These are phyloP conservation scores for Begonia peltatifolia DNA, from an alignment of 306 rosid genomes.

Conservation along the genomic window DNA sequence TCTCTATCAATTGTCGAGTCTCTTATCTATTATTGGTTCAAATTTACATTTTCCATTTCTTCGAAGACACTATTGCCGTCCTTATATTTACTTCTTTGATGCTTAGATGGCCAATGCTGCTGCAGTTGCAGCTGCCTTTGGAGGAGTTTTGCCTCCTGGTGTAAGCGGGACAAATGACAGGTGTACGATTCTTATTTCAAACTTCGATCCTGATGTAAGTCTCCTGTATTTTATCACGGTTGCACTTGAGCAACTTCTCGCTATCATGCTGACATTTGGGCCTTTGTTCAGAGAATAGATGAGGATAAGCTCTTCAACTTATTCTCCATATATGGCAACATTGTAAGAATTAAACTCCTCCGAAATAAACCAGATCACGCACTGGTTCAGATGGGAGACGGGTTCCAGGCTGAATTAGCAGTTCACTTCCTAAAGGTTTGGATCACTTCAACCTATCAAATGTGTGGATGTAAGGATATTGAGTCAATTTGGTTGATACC, in stretches of 20 bases:
- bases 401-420: conserved; percentile 95
- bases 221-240: conserved; percentile 1
- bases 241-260: background rate
- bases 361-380: conserved; percentile 97
- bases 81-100: too few species aligned
- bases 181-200: conserved; percentile 86
- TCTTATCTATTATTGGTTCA: too few species aligned
- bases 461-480: too few species aligned
- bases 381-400: conserved; percentile 97
- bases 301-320: conserved; percentile 96
- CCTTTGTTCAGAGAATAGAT: conserved; percentile 66
- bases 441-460: conserved; percentile 4
- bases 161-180: conserved; percentile 92
- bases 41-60: too few species aligned
- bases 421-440: conserved; percentile 91
- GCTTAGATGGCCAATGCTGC: conserved; percentile 76
- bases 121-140: conserved; percentile 85
- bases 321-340: conserved; percentile 95
- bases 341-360: conserved; percentile 84
- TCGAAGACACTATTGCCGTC: too few species aligned
- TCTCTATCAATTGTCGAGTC: too few species aligned
- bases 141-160: conserved; percentile 95
- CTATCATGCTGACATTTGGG: conserved; percentile 6
- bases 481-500: too few species aligned
- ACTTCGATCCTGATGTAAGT: conserved; percentile 86